phyloP scores from a whole-genome alignment of 148 eudicot genomes.

The Tetragonia tetragonoides region DNA sequence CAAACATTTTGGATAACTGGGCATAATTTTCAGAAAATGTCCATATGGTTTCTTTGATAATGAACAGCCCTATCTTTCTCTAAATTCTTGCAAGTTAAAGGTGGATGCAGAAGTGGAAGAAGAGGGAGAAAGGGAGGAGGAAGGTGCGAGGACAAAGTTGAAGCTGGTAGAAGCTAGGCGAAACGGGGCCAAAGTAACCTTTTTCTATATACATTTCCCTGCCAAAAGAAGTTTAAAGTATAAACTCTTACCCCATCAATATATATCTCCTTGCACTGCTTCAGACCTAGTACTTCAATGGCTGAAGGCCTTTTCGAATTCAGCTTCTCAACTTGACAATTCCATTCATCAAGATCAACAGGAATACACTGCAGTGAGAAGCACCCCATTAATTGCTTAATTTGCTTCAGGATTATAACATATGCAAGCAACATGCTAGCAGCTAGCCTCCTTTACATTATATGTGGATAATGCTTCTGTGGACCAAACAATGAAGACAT shows the following conservation, averaged over 20 bases:
- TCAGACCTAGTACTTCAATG: conserved; percentile 45
- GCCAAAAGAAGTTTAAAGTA: no score
- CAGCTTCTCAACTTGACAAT: conserved; percentile 33
- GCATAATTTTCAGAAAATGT: neutral
- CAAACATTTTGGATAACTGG: neutral
- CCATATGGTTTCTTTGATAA: neutral
- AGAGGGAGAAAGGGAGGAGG: no score
- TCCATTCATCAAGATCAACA: conserved; percentile 53
- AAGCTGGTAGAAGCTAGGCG: no score
- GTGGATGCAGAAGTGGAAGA: no score
- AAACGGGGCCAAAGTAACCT: no score
- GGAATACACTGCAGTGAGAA: conserved; percentile 45
- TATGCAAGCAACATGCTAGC: neutral
- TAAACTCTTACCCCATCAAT: conserved; percentile 54
- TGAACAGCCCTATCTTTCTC: neutral
- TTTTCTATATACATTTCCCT: no score
- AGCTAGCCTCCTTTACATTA: neutral
- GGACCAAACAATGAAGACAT: conserved; percentile 1
- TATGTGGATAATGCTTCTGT: neutral
- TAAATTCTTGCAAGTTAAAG: neutral
- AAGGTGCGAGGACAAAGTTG: no score
- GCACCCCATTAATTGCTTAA: neutral
- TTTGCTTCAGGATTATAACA: neutral
- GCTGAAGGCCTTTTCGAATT: conserved; percentile 46
- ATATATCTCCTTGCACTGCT: conserved; percentile 46